phyloP scores from a whole-genome alignment of 2,329 filamentous ascomycete genomes.

The Monilinia aucupariae region DNA sequence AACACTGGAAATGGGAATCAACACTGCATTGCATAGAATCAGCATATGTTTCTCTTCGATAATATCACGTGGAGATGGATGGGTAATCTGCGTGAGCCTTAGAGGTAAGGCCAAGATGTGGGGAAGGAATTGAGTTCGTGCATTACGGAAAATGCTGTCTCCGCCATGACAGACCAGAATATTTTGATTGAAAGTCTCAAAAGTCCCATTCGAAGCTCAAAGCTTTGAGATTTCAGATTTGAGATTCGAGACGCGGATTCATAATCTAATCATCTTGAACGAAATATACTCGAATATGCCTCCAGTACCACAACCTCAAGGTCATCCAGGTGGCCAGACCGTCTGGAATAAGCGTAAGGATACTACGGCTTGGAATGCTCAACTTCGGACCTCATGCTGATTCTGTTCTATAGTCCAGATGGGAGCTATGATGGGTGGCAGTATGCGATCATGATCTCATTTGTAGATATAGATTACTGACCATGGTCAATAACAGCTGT shows the following conservation, averaged over 20 bases:
- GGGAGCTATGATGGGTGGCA: conserved; percentile 97
- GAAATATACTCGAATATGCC: conserved; percentile 2
- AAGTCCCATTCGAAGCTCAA: not conserved
- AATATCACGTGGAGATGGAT: not conserved
- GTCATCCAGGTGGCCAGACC: conserved; percentile 13
- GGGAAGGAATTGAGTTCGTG: not conserved
- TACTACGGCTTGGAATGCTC: not conserved
- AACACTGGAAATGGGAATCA: no score
- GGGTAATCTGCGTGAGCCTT: not conserved
- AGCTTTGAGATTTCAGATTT: not conserved
- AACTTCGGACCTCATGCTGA: conserved; percentile 32
- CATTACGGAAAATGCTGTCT: conserved; percentile 4
- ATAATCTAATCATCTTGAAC: not conserved
- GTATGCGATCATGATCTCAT: conserved; percentile 53
- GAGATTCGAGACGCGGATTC: not conserved
- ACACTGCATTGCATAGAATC: no score
- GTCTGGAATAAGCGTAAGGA: conserved; percentile 15
- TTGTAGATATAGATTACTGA: not conserved
- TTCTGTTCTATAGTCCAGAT: conserved; percentile 71
- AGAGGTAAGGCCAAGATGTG: not conserved
- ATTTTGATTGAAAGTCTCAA: not conserved
- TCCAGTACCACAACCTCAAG: conserved; percentile 16
- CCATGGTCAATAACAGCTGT: conserved; percentile 59
- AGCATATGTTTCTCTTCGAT: no score
- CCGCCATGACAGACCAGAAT: not conserved